phyloP scores from a whole-genome alignment of 2,329 filamentous ascomycete genomes.

The Cladophialophora bantiana region DNA sequence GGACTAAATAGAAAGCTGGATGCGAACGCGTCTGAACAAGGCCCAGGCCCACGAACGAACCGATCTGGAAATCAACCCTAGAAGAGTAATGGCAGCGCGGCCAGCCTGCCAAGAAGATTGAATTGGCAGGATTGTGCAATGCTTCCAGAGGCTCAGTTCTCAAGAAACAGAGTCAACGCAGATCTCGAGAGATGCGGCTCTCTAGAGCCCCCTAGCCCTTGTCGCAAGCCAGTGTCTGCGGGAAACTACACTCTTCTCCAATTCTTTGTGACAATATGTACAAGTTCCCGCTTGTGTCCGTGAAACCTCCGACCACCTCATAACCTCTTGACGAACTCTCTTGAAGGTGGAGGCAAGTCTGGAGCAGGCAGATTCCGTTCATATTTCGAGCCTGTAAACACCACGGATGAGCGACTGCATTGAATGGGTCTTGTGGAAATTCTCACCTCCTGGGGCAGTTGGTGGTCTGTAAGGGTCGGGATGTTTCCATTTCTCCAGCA shows the following conservation, averaged over 20 bases:
- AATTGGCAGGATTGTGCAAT: neutral
- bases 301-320: constrained; percentile 20
- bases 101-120: neutral
- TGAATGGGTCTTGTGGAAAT: neutral
- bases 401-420: constrained; percentile 25
- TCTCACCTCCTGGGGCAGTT: constrained; percentile 87
- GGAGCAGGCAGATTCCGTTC: constrained; percentile 88
- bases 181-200: neutral
- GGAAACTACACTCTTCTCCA: neutral
- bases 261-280: constrained; percentile 32
- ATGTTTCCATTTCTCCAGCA: constrained; percentile 95
- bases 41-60: neutral
- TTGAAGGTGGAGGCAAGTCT: constrained; percentile 65
- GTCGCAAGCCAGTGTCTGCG: neutral
- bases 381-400: constrained; percentile 80
- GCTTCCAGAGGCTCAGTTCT: neutral
- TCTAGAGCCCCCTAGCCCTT: neutral
- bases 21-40: neutral
- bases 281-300: constrained; percentile 17
- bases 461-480: constrained; percentile 91
- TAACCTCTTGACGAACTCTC: constrained; percentile 41
- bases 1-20: neutral
- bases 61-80: neutral
- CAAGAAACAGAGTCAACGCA: neutral
- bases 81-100: neutral